Conservation (phyloP, 306 rosid genomes). For the Corylus avellana region DNA sequence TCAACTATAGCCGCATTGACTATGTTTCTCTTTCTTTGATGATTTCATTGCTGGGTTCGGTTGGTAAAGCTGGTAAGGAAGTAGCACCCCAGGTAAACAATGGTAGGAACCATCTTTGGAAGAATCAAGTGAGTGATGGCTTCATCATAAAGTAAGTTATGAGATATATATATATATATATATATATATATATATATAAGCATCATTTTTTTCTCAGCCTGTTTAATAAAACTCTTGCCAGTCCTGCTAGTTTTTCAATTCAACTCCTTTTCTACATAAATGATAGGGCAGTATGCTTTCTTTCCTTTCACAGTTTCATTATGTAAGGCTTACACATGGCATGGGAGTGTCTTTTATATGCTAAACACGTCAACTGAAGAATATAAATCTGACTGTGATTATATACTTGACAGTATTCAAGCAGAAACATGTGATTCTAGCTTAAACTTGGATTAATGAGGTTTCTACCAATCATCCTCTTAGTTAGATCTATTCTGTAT, state of each 20-base stretch:
- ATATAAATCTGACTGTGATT: too few species aligned
- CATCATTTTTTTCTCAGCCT: neutral
- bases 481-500: too few species aligned
- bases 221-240: neutral
- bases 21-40: neutral
- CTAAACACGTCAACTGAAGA: too few species aligned
- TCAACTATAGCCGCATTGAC: neutral
- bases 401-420: too few species aligned
- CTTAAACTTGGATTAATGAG: too few species aligned
- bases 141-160: constrained; percentile 64
- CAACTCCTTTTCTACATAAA: neutral
- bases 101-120: constrained; percentile 48
- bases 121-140: constrained; percentile 68
- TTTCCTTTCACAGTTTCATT: too few species aligned
- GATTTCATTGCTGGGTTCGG: constrained; percentile 36
- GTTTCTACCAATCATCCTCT: too few species aligned
- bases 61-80: constrained; percentile 41
- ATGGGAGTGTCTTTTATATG: too few species aligned
- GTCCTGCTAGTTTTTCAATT: neutral
- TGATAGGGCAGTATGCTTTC: neutral
- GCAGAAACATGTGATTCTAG: too few species aligned
- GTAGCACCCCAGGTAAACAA: constrained; percentile 39
- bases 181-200: too few species aligned
- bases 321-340: too few species aligned
- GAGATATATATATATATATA: too few species aligned